Base-by-base conservation (phyloP, 306 rosid genomes). In the Casuarina cunninghamiana region DNA sequence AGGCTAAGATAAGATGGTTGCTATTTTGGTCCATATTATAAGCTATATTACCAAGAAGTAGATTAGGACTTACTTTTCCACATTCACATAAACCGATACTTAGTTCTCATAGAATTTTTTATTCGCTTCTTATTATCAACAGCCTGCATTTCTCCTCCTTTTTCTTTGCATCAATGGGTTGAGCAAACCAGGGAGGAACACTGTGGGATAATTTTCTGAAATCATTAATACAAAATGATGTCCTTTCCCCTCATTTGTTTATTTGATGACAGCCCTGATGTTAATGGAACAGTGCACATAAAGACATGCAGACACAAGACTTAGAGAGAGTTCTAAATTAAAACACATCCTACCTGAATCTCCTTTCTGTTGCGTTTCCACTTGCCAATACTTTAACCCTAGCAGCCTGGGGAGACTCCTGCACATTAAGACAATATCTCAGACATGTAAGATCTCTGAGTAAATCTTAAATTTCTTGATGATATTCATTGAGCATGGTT, bases 321-420 rank as follows among this genome's bases (percentile, higher is more conserved):
- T 69, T 37, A 53, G 57, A 51, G n/a, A 54, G 54, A 35, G 43
- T 65, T n/a, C 12, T 32, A 17, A 75, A 53, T n/a, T 11, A 57
- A 68, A 26, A 32, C 11, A 37, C 35, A 19, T 71, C 83, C 13
- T 84, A 90, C 99, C 99, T 95, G 88, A 93, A 95, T 86, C 99
- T 88, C 86, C 99, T 86, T 90, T 95, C 99, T 39, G 97, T 91
- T 65, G 99, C 95, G 85, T 93, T 95, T 67, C 99, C 99, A 77
- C 96, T 91, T 60, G 97, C 99, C 90, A 95, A 86, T 61, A 95
- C 99, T 84, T 95, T 95, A 39, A 95, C 99, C 82, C 99, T 87
- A 76, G 99, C 99, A 80, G 97, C 93, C 84, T 95, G 99, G 75
- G 99, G 99, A 80, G 99, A 95, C 75, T 93, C 99, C 99, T 95